Percentiles rank a stretch among this genome's conserved stretches.
phyloP scores from a whole-genome alignment of 768 basidiomycete genomes.

The Suillus paluster region DNA sequence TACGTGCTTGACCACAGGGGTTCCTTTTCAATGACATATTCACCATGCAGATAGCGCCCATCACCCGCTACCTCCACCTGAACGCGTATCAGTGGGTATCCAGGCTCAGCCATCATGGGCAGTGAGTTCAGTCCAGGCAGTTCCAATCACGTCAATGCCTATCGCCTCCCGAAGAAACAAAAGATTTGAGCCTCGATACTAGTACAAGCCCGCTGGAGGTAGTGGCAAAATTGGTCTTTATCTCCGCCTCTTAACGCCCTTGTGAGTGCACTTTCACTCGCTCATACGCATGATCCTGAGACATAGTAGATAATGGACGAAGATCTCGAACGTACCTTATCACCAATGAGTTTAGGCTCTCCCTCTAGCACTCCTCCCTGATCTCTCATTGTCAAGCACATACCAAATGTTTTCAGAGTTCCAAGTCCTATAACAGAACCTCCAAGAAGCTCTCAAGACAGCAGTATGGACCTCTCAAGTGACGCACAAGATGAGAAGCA shows the following conservation, averaged over 20 bases:
- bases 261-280: slow-evolving; percentile 21
- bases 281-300: slow-evolving; percentile 23
- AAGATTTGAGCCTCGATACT: slow-evolving; percentile 18
- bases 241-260: slow-evolving; percentile 20
- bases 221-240: slow-evolving; percentile 16
- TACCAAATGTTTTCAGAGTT: slow-evolving; percentile 7
- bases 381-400: slow-evolving; percentile 15
- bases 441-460: slow-evolving; percentile 9
- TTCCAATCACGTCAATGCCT: slow-evolving; percentile 16
- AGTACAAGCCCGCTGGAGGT: slow-evolving; percentile 13
- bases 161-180: slow-evolving; percentile 9
- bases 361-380: slow-evolving; percentile 41
- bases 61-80: slow-evolving; percentile 24
- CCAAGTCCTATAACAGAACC: slow-evolving; percentile 12
- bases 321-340: slow-evolving; percentile 50
- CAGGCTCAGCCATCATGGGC: slow-evolving; percentile 44
- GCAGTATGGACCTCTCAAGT: slow-evolving; percentile 11
- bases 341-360: slow-evolving; percentile 66
- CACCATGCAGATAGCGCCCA: slow-evolving; percentile 24
- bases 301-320: slow-evolving; percentile 30
- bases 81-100: slow-evolving; percentile 47
- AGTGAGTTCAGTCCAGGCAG: slow-evolving; percentile 44
- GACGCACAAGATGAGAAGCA: slow-evolving; percentile 21
- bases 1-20: not conserved
- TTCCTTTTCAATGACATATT: not conserved